Percentiles rank a stretch among this genome's conserved stretches.
Evolutionary conservation across 805 yeast species (phyloP).

Genomic region (Torulaspora franciscae): DNA sequence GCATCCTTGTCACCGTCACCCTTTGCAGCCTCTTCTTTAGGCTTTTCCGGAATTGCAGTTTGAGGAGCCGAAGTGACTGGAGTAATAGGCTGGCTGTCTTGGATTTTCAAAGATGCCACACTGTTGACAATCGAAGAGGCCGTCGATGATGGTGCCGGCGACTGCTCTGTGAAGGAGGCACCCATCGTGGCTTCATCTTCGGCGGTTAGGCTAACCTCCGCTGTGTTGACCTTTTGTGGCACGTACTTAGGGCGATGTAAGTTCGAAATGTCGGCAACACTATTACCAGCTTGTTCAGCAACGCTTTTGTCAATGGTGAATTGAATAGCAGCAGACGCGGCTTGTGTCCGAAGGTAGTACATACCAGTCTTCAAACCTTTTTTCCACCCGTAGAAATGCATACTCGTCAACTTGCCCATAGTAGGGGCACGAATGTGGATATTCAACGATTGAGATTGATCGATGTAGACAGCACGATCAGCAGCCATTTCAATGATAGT

Average conservation of each 20-base stretch:
- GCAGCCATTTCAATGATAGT: constrained; percentile 79
- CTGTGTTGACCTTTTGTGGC: constrained; percentile 24
- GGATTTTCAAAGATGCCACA: constrained; percentile 41
- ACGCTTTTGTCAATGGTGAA: constrained; percentile 82
- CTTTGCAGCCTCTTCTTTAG: constrained; percentile 36
- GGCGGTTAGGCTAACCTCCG: constrained; percentile 16
- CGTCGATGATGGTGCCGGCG: constrained; percentile 38
- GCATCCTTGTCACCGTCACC: constrained; percentile 30
- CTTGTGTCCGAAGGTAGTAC: constrained; percentile 96
- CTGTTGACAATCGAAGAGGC: constrained; percentile 38
- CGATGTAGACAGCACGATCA: constrained; percentile 73
- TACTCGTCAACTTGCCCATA: constrained; percentile 91
- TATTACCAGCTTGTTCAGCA: constrained; percentile 83
- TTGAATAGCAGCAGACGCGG: constrained; percentile 95
- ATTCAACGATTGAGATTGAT: constrained; percentile 91
- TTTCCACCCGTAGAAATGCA: constrained; percentile 99
- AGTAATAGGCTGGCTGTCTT: constrained; percentile 32
- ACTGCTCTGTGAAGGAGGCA: constrained; percentile 31
- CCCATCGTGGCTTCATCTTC: constrained; percentile 20
- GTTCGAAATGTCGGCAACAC: constrained; percentile 34
- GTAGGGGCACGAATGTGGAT: constrained; percentile 86
- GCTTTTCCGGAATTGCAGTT: constrained; percentile 38
- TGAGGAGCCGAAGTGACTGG: constrained; percentile 26
- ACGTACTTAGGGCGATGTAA: constrained; percentile 39
- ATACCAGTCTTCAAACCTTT: constrained; percentile 97